These are phyloP conservation scores for Leishmania guyanensis DNA, from an alignment of 208 protist species.

Conservation along the genomic window DNA sequence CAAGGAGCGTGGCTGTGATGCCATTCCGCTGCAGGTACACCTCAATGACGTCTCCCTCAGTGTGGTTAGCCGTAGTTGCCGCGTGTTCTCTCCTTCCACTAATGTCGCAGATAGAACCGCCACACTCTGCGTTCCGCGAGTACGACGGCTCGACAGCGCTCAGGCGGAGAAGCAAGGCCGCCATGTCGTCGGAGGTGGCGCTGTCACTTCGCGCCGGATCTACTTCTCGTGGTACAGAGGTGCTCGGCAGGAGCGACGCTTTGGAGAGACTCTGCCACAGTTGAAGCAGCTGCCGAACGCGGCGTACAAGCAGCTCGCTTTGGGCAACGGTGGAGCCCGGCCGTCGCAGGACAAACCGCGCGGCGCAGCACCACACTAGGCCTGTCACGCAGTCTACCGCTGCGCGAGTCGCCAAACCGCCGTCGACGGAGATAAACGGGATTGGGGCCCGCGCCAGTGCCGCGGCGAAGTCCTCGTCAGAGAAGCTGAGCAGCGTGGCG, in stretches of 20 bases:
- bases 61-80: neutral
- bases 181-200: neutral
- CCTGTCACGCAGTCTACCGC: constrained; percentile 24
- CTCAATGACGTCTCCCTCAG: constrained; percentile 30
- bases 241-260: neutral
- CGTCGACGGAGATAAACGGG: constrained; percentile 27
- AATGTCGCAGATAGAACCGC: neutral
- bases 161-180: constrained; percentile 31
- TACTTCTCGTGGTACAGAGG: neutral
- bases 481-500: constrained; percentile 45
- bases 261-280: constrained; percentile 25
- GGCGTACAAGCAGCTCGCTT: constrained; percentile 14
- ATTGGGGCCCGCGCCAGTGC: constrained; percentile 42
- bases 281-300: constrained; percentile 33
- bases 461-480: constrained; percentile 43
- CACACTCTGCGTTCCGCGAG: neutral
- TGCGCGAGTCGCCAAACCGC: constrained; percentile 14
- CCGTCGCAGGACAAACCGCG: constrained; percentile 13
- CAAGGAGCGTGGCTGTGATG: constrained; percentile 26
- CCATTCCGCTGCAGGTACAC: constrained; percentile 35
- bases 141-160: constrained; percentile 19
- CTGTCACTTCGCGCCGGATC: neutral
- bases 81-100: neutral
- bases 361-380: constrained; percentile 30
- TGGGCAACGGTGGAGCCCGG: neutral